Evolutionary conservation across 129 eudicot genomes (phyloP), one percentile per base, ranked within the genome.

Genomic region (Flaveria trinervia): DNA sequence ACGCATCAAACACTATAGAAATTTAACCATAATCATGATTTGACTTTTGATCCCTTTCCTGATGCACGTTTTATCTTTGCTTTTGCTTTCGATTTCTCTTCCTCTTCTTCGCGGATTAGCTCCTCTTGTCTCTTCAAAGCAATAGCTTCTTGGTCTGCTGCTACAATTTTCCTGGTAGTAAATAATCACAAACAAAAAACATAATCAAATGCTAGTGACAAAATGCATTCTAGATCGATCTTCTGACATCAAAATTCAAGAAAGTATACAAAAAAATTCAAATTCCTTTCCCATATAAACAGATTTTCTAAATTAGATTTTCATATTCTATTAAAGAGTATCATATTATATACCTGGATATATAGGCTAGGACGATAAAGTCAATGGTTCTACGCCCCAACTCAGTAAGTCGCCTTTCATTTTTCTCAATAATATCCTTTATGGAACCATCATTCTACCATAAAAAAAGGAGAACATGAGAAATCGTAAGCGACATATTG

Each of bases 91-190:
- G 7, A 36, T 36, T 36, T 36, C 41, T 36, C 41, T 36, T 36
- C 41, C 82, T 89, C 97, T 78, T 93, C 98, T 80, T 94, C 99
- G 51, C 94, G 97, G 57, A 94, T 91, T 80, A 94, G 96, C 72
- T 94, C 99, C 72, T 94, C 99, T 85, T 94, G 99, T 84, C 92
- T 83, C 83, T 80, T 91, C 72, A 94, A 82, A 65, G 99, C 90
- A 86, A 94, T 90, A 77, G 96, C 94, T 70, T 91, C 99, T 70
- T 94, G 97, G 82, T 89, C 88, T 15, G 97, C 93, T 44, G 82
- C 88, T 78, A 91, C 99, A 73, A 94, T 94, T 83, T 94, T 94
- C 78, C 91, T 94, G 89, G 18, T 10, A 11, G 28, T 33, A 59
- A 59, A 9, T 7, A 44, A 2, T 44, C 41, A 36, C 41, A 0